Percentiles rank a stretch among this genome's conserved stretches.
These are phyloP conservation scores for Lecanicillium sp. DNA, from an alignment of 2,329 filamentous ascomycete species.

Conservation along the genomic window DNA sequence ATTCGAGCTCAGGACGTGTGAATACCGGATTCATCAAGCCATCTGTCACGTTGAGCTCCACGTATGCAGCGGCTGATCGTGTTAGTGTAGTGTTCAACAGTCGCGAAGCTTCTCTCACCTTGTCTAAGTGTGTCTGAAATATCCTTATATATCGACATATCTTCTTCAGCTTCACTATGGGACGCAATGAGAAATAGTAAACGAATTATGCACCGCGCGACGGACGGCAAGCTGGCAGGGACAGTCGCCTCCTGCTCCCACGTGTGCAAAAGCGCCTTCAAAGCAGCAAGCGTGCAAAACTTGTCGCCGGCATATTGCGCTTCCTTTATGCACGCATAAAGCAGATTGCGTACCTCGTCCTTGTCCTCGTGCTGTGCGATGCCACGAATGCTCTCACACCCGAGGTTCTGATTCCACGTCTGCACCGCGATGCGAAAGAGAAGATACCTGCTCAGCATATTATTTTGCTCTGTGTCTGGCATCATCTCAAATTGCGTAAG, in stretches of 20 bases:
- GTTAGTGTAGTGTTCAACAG: background rate
- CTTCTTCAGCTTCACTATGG: conserved; percentile 16
- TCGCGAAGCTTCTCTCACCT: too few relatives aligned
- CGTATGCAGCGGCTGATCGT: conserved; percentile 17
- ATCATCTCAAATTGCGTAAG: conserved; percentile 45
- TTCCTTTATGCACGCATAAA: conserved; percentile 77
- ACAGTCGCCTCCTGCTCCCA: conserved; percentile 14
- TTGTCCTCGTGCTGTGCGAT: conserved; percentile 46
- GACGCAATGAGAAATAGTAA: conserved; percentile 35
- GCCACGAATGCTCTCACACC: conserved; percentile 54
- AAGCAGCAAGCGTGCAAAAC: conserved; percentile 38
- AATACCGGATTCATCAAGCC: conserved; percentile 43
- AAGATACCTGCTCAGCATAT: conserved; percentile 62
- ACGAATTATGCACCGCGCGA: conserved; percentile 44
- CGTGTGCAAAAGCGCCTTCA: conserved; percentile 24
- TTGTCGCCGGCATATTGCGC: conserved; percentile 60
- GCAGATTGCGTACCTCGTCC: conserved; percentile 45
- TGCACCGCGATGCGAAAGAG: conserved; percentile 67
- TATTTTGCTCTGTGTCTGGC: conserved; percentile 46
- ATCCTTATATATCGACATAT: too few relatives aligned
- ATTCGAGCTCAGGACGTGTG: conserved; percentile 61
- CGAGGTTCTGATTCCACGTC: conserved; percentile 47
- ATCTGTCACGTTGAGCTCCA: conserved; percentile 27
- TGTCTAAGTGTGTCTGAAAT: too few relatives aligned
- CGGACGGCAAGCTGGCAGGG: conserved; percentile 24